Evolutionary conservation across 1,139 yeast genomes (phyloP), one percentile per base, ranked within the genome.

Genomic region (Scheffersomyces lignicola): DNA sequence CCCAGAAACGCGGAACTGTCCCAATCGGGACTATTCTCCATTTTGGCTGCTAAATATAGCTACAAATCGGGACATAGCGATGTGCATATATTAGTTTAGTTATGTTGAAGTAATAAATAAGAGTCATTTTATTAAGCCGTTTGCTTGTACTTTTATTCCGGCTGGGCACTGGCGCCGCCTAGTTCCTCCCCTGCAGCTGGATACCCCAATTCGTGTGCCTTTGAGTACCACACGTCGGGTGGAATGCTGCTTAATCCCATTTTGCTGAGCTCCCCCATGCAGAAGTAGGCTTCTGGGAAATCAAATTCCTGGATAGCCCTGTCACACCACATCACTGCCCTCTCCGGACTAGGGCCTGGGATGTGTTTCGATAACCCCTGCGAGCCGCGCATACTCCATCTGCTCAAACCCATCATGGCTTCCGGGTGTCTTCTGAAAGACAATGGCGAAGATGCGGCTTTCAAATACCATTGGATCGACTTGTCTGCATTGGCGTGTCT

Each of bases 321-420:
- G 35, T 87, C 78, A 24, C 96, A 94, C 97, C 97, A 92, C 44
- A 83, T 65, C 40, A 84, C 81, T 0, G 97, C 96, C 56, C 85
- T 72, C 31, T 80, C 80, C 35, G 86, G 92, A 49, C 80, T 78
- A 24, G 86, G 83, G 27, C 69, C 65, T 29, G 94, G 74, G 18
- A 88, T 61, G 37, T 65, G 62, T 42, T 62, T 65, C 37, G 64
- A 59, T 17, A 45, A 65, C 0, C 84, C 87, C 9, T 78, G 74
- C 4, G 85, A 79, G 2, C 97, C 97, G 0, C 87, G 80, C 44
- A 92, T 68, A 52, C 84, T 86, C 97, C 98, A 92, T 31, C 97
- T 90, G 41, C 89, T 78, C 38, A 92, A 69, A 0, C 96, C 96
- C 52, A 90, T 68, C 72, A 90, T 90, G 6, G 96, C 92, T 51